Evolutionary conservation across 2,329 filamentous ascomycete species (phyloP), one percentile per base, ranked within the genome.

Genomic region (Capronia americana): DNA sequence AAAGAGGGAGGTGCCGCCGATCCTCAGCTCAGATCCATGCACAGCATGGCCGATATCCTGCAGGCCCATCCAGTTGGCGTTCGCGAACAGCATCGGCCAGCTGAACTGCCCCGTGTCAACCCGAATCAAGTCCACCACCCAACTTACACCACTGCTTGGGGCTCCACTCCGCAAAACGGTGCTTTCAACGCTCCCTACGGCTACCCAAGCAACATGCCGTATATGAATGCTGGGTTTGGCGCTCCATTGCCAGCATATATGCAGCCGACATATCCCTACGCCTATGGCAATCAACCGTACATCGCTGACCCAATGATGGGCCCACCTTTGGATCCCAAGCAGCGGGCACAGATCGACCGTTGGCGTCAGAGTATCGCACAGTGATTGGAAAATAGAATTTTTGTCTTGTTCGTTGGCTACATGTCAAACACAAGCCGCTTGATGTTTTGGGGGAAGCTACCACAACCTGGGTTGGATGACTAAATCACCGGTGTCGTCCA

Each of bases 341-440:
- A 86, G 73, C 78, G 84, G 61, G 85, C 84, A 65, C 78, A 84
- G 65, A 87, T 88, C 76, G 85, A 88, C 77, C 83, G 82, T 38
- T 88, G 86, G 86, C 82, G 86, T 73, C 70, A 73, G 61, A 68
- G 68, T 24, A 64, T 73, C 64, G 70, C 58, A 11, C 64, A 63
- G 55, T 66, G 63, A 68, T 57, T 57, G 55, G 55, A 57, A 24
- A 41, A 4, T 11, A n/a, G 17, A 38, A 38, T 14, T 41, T 46
- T 57, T 17, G 57, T 28, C 7, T 8, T 8, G 20, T 6, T 23
- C 38, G n/a, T 26, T 59, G 56, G 56, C 23, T 56, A 56, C 30
- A 17, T 14, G 28, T 3, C 28, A 30, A 28, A 20, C 20, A 56
- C 24, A n/a, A 34, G 53, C 48, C 23, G 20, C 14, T 53, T 53